phyloP scores from a whole-genome alignment of 1,284 basidiomycete species.

The Papiliotrema flavescens region DNA sequence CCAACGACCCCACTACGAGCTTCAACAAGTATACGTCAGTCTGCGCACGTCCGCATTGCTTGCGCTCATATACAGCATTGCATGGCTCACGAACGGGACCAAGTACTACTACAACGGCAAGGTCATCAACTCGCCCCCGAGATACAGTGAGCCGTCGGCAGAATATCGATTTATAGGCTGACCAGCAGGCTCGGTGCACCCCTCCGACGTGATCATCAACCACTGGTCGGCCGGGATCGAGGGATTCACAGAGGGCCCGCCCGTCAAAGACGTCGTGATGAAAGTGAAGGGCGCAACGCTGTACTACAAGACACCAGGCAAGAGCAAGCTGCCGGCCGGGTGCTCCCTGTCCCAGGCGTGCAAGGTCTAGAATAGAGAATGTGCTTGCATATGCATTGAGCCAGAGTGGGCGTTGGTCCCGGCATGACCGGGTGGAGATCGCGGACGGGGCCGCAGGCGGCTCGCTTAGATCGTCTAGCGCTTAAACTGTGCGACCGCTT shows the following conservation, averaged over 20 bases:
- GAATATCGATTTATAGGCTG: neutral
- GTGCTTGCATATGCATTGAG: too few relatives aligned
- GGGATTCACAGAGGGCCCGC: slow-evolving; percentile 14
- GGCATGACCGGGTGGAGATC: too few relatives aligned
- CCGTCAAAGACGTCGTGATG: slow-evolving; percentile 3
- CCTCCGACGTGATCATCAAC: slow-evolving; percentile 11
- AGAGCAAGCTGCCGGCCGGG: neutral
- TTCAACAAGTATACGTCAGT: slow-evolving; percentile 18
- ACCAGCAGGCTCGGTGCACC: slow-evolving; percentile 5
- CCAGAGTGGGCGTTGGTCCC: too few relatives aligned
- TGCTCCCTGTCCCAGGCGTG: neutral
- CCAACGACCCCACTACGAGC: slow-evolving; percentile 6
- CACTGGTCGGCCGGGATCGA: slow-evolving; percentile 13
- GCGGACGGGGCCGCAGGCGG: too few relatives aligned
- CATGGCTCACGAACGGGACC: slow-evolving; percentile 13
- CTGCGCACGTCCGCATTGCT: neutral
- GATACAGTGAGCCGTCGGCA: slow-evolving; percentile 5
- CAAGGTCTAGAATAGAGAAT: too few relatives aligned
- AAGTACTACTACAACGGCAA: slow-evolving; percentile 7
- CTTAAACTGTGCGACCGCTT: too few relatives aligned
- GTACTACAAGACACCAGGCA: slow-evolving; percentile 1
- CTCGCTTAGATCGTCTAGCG: too few relatives aligned
- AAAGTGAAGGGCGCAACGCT: neutral
- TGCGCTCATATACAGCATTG: slow-evolving; percentile 6
- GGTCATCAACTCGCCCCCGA: slow-evolving; percentile 6